phyloP scores from a whole-genome alignment of 176 grass and related monocot genomes.

The Rhynchospora breviuscula region DNA sequence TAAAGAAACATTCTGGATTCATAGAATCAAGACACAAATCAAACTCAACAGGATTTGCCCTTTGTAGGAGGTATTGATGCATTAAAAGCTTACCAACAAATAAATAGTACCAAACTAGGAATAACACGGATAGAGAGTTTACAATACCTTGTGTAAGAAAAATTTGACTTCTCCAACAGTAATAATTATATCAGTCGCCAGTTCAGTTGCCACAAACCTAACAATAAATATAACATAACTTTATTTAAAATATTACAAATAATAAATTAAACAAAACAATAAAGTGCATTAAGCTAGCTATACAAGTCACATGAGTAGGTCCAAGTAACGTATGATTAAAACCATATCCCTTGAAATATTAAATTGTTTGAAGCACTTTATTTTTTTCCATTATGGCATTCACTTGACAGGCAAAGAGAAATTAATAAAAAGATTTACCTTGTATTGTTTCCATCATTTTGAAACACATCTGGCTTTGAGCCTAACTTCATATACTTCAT shows the following conservation, averaged over 20 bases:
- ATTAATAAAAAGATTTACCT: conserved; percentile 50
- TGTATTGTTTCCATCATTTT: conserved; percentile 60
- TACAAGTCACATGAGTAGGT: conserved; percentile 20
- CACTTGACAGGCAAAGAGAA: conserved; percentile 6
- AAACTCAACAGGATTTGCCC: background rate
- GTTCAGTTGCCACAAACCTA: conserved; percentile 93
- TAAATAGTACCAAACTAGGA: conserved; percentile 8
- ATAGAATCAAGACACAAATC: background rate
- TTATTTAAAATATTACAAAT: conserved; percentile 14
- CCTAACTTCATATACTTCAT: conserved; percentile 99
- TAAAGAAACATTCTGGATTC: background rate
- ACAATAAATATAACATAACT: conserved; percentile 26
- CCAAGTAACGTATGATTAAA: conserved; percentile 9
- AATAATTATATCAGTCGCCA: conserved; percentile 81
- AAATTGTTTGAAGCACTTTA: background rate
- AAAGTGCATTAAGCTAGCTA: conserved; percentile 24
- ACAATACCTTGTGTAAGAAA: conserved; percentile 92
- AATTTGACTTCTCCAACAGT: conserved; percentile 77
- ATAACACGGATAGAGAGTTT: background rate
- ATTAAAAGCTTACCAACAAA: background rate
- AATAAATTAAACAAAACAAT: conserved; percentile 19
- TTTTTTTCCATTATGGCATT: conserved; percentile 1
- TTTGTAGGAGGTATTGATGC: background rate
- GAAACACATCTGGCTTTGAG: conserved; percentile 87
- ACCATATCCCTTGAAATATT: conserved; percentile 12